Evolutionary conservation across 2,329 filamentous ascomycete species (phyloP).

Genomic region (Metarhizium anisopliae): DNA sequence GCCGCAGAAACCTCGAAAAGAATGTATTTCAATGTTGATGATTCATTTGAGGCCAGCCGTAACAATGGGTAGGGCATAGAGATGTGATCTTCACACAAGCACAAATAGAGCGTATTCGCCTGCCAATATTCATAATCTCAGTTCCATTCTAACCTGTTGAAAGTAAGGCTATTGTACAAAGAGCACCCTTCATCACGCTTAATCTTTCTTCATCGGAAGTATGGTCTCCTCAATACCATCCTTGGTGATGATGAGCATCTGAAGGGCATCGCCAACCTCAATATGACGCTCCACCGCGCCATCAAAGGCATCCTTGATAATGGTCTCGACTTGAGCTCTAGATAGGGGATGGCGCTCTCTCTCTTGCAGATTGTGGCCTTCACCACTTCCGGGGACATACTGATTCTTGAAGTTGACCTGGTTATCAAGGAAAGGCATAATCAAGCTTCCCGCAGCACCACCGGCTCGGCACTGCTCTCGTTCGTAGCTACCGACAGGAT

Average conservation of each 20-base stretch:
- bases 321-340: conserved; percentile 64
- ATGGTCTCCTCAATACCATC: conserved; percentile 83
- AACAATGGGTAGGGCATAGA: no score
- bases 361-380: conserved; percentile 71
- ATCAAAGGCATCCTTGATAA: conserved; percentile 96
- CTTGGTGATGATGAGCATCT: conserved; percentile 88
- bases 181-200: conserved; percentile 19
- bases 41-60: no score
- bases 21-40: no score
- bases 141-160: conserved; percentile 3
- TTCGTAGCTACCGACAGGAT: conserved; percentile 96
- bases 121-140: background rate
- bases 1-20: no score
- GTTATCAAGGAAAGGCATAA: conserved; percentile 99
- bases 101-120: background rate
- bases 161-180: conserved; percentile 6
- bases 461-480: conserved; percentile 91
- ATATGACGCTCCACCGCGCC: conserved; percentile 98
- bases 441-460: conserved; percentile 84
- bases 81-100: background rate
- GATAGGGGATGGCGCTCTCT: conserved; percentile 62
- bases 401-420: conserved; percentile 99
- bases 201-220: conserved; percentile 83
- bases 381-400: conserved; percentile 78
- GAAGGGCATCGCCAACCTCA: conserved; percentile 91